Evolutionary conservation across 805 yeast species (phyloP).

Genomic region (Candida qinlingensis): DNA sequence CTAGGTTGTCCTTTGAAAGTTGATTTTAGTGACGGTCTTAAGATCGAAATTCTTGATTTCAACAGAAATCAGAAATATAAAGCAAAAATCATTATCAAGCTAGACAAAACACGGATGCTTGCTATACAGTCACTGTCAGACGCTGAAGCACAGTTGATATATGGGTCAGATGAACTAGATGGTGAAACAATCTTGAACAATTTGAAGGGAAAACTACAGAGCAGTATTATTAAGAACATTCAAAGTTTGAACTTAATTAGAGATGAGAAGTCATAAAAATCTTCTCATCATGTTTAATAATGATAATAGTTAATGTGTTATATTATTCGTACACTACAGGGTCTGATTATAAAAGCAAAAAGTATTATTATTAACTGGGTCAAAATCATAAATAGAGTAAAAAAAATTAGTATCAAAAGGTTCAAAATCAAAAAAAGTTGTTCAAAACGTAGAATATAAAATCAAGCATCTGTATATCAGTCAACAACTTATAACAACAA

Average conservation of each 20-base stretch:
- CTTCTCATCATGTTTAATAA: no score
- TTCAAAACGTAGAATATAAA: not conserved
- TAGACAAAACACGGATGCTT: constrained; percentile 12
- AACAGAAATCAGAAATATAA: constrained; percentile 17
- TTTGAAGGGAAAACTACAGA: constrained; percentile 9
- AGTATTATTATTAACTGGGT: no score
- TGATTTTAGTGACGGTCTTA: constrained; percentile 4
- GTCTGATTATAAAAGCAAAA: no score
- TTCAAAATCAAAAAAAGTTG: not conserved
- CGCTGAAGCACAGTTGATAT: constrained; percentile 7
- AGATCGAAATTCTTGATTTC: constrained; percentile 14
- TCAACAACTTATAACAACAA: constrained; percentile 5
- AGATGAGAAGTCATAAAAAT: not conserved
- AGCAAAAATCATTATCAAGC: constrained; percentile 7
- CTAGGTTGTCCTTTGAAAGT: constrained; percentile 12
- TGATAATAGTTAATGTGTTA: not conserved
- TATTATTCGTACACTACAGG: no score
- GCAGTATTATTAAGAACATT: not conserved
- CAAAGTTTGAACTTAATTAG: constrained; percentile 1
- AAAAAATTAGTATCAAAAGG: not conserved
- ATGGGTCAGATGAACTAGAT: constrained; percentile 13
- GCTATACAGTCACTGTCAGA: not conserved
- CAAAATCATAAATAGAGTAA: no score
- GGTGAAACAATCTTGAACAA: constrained; percentile 7
- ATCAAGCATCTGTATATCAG: not conserved